Base-by-base conservation (phyloP, 1,284 basidiomycete genomes). In the Wallemia mellicola region DNA sequence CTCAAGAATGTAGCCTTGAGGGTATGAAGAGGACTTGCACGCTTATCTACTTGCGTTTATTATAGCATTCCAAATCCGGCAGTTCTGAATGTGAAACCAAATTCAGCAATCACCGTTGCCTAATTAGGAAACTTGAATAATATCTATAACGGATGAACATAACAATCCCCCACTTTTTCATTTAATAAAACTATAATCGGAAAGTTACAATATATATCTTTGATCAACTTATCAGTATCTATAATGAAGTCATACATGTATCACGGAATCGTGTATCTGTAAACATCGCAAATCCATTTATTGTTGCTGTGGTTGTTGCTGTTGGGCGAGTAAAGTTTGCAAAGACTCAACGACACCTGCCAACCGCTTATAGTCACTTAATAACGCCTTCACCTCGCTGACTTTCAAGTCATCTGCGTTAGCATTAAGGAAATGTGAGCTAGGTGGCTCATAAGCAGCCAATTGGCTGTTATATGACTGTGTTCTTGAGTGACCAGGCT, bases 371-470 rank as follows among this genome's bases (percentile, higher is more conserved):
- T 89, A 88, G 63, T 88, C 86, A 27, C 73, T 69, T 64, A 89
- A 70, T 33, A 89, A 71, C 62, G 81, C 78, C 0, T 74, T 77
- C 1, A 88, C 78, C 65, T 89, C 86, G 0, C 78, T 77, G 24
- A 88, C 70, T 59, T 74, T 76, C 60, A 88, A 70, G 64, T 88
- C 85, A 60, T 81, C 82, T 58, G 77, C 74, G 1, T 75, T 73
- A 63, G 80, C 81, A 62, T 80, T 76, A 60, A 84, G 61, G 66
- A 85, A 84, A 7, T 79, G 75, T 48, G 73, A 70, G 59, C 77
- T 79, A 0, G 82, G 83, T 17, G 79, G 80, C 57, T 61, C 59
- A 9, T 38, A 24, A 17, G 7, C 11, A 24, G 15, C 5, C 2
- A 28, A 24, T n/a, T 30, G 19, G 28, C 28, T 55, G 33, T 7